These are phyloP conservation scores for Ramicandelaber brevisporus DNA, from an alignment of 192 early-diverging fungal species.

Conservation along the genomic window DNA sequence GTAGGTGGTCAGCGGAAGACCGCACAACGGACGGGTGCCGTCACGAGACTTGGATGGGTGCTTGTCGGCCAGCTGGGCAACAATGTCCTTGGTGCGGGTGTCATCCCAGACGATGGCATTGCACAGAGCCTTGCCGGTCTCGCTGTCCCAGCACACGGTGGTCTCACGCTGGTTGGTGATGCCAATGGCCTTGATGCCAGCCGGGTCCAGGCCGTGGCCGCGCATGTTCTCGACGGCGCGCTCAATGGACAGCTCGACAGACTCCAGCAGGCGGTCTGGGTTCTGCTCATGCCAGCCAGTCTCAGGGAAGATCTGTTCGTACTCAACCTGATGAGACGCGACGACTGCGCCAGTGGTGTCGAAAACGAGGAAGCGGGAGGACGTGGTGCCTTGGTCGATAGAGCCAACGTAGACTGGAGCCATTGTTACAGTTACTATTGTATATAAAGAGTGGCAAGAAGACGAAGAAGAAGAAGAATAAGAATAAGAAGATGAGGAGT, in stretches of 20 bases:
- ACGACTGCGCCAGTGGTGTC: conserved; percentile 44
- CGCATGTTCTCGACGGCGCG: conserved; percentile 32
- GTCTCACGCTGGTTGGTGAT: conserved; percentile 95
- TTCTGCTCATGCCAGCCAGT: conserved; percentile 80
- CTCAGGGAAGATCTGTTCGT: conserved; percentile 46
- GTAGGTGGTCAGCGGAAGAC: conserved; percentile 74
- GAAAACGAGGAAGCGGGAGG: conserved; percentile 79
- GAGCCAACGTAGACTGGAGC: conserved; percentile 44
- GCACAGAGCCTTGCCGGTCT: conserved; percentile 49
- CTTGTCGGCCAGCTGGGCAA: conserved; percentile 26
- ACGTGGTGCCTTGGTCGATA: conserved; percentile 87
- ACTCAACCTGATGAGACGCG: conserved; percentile 51
- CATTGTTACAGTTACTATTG: too few relatives aligned
- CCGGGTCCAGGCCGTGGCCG: conserved; percentile 24
- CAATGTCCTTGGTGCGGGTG: conserved; percentile 49
- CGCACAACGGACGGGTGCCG: conserved; percentile 32
- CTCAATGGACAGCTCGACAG: conserved; percentile 38
- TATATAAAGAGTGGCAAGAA: too few relatives aligned
- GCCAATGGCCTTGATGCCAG: conserved; percentile 40
- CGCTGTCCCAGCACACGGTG: conserved; percentile 64
- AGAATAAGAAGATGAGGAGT: too few relatives aligned
- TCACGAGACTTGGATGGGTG: conserved; percentile 18
- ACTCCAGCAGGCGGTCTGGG: conserved; percentile 43
- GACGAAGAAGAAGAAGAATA: too few relatives aligned
- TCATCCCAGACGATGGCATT: conserved; percentile 89